Percentiles rank a stretch among this genome's conserved stretches.
Evolutionary conservation across 2,329 filamentous ascomycete genomes (phyloP).

Genomic region (Talaromyces sp.): DNA sequence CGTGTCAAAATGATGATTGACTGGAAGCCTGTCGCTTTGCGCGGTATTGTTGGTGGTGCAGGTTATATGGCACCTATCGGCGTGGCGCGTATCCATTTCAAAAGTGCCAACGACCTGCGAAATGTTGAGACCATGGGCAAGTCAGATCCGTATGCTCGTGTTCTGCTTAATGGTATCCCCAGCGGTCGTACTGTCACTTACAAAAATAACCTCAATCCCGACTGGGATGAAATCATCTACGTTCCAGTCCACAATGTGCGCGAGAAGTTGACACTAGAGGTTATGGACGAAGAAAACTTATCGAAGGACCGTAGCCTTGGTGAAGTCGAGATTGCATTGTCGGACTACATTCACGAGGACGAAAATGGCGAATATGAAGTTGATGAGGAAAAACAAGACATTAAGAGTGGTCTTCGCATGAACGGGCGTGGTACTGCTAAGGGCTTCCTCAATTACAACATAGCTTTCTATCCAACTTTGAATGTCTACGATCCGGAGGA

Average conservation of each 20-base stretch:
- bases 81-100: constrained; percentile 90
- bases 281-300: constrained; percentile 94
- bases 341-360: constrained; percentile 73
- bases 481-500: constrained; percentile 84
- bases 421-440: constrained; percentile 64
- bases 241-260: constrained; percentile 79
- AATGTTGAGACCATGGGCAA: constrained; percentile 96
- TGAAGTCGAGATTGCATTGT: constrained; percentile 67
- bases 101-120: constrained; percentile 72
- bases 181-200: constrained; percentile 92
- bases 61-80: constrained; percentile 92
- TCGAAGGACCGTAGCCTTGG: constrained; percentile 87
- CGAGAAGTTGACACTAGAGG: constrained; percentile 81
- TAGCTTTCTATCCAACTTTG: constrained; percentile 83
- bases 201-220: constrained; percentile 89
- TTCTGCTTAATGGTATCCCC: constrained; percentile 82
- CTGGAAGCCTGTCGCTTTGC: constrained; percentile 91
- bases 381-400: constrained; percentile 67
- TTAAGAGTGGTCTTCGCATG: constrained; percentile 64
- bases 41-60: constrained; percentile 68
- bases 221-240: constrained; percentile 94
- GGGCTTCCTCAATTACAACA: constrained; percentile 75
- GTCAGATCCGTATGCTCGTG: constrained; percentile 88
- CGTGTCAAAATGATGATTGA: constrained; percentile 85
- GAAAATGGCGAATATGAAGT: constrained; percentile 76